Percentiles rank a stretch among this genome's conserved stretches.
phyloP scores from a whole-genome alignment of 306 rosid genomes.

The Gastrolobium villosum region DNA sequence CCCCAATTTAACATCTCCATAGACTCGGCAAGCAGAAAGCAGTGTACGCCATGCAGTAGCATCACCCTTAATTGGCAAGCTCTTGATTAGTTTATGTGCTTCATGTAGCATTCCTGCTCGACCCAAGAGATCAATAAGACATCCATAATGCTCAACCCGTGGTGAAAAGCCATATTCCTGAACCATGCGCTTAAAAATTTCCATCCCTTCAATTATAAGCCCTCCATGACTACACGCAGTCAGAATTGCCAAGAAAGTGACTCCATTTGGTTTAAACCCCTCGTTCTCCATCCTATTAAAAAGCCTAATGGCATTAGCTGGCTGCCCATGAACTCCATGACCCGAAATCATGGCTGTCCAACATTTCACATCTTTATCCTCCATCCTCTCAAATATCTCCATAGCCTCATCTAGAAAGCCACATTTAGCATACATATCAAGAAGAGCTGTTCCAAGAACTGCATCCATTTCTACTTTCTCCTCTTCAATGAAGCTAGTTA shows the following conservation, averaged over 20 bases:
- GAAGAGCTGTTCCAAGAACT: conserved; percentile 77
- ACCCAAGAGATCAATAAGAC: conserved; percentile 78
- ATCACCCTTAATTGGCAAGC: conserved; percentile 69
- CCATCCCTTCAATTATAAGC: conserved; percentile 63
- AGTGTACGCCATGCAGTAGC: conserved; percentile 77
- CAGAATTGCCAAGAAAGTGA: conserved; percentile 70
- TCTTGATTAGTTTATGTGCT: conserved; percentile 66
- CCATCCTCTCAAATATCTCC: conserved; percentile 63
- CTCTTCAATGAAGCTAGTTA: conserved; percentile 59
- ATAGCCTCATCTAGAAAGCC: conserved; percentile 72
- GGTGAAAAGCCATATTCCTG: conserved; percentile 60
- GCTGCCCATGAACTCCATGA: conserved; percentile 71
- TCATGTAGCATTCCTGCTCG: conserved; percentile 80
- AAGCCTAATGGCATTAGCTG: conserved; percentile 57
- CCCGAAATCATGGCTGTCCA: conserved; percentile 84
- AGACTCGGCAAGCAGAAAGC: conserved; percentile 76
- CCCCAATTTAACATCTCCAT: conserved; percentile 68
- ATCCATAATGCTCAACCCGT: conserved; percentile 74
- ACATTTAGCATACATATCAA: conserved; percentile 75
- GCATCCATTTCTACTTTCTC: conserved; percentile 62
- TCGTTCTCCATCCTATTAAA: conserved; percentile 66
- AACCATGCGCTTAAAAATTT: conserved; percentile 69
- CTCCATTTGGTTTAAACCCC: conserved; percentile 69
- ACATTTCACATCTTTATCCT: conserved; percentile 71
- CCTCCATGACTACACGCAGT: conserved; percentile 86